A percentile compares a stretch with the other conserved stretches of the same genome.
Conservation (phyloP, 2,329 filamentous ascomycete genomes). For the Proliferodiscus dingleyae region DNA sequence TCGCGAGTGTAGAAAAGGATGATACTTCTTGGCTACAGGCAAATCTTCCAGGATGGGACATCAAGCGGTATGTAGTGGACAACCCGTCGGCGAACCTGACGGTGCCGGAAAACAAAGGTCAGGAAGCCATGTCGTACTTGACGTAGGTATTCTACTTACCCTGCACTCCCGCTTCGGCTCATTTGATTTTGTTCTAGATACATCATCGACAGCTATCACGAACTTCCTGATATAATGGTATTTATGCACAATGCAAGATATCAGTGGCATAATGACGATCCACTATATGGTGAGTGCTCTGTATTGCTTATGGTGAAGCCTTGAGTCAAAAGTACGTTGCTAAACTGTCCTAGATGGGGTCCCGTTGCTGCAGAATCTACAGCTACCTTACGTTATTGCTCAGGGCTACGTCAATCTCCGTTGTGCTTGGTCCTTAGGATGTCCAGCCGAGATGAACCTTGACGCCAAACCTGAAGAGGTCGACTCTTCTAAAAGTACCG, state of each 20-base stretch:
- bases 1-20: slow-evolving; percentile 31
- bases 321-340: too few relatives aligned
- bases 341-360: slow-evolving; percentile 39
- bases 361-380: slow-evolving; percentile 43
- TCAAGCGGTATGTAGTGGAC: slow-evolving; percentile 19
- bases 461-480: slow-evolving; percentile 30
- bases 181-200: slow-evolving; percentile 45
- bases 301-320: too few relatives aligned
- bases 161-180: slow-evolving; percentile 9
- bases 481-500: slow-evolving; percentile 36
- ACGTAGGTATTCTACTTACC: slow-evolving; percentile 35
- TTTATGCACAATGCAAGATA: slow-evolving; percentile 41
- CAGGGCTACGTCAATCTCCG: slow-evolving; percentile 55
- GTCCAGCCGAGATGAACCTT: slow-evolving; percentile 42
- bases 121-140: slow-evolving; percentile 23
- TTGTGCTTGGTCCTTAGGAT: slow-evolving; percentile 53
- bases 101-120: slow-evolving; percentile 43
- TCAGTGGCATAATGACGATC: slow-evolving; percentile 28
- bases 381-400: slow-evolving; percentile 43
- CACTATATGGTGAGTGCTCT: slow-evolving; percentile 14
- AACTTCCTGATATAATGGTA: slow-evolving; percentile 33
- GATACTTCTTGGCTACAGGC: slow-evolving; percentile 38
- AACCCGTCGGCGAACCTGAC: slow-evolving; percentile 34
- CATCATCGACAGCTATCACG: slow-evolving; percentile 55
- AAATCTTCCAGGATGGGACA: slow-evolving; percentile 33